Conservation (phyloP, 495 filamentous ascomycete genomes). For the Jackrogersella multiformis region DNA sequence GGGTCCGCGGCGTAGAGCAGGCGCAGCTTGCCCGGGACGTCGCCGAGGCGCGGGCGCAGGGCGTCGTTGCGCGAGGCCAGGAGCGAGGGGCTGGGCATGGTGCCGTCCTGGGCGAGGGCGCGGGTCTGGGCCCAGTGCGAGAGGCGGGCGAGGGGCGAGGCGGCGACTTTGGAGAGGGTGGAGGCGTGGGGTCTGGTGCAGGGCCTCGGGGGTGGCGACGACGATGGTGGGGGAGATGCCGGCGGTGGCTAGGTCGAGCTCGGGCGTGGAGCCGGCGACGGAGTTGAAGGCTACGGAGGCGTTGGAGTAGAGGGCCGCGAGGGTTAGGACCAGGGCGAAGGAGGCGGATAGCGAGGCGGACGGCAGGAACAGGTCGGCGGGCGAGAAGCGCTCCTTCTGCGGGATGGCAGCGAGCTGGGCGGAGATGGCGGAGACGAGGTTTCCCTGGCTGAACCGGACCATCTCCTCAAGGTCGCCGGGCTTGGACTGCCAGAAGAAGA, state of each 20-base stretch:
- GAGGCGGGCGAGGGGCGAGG: slow-evolving; percentile 55
- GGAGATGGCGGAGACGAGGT: slow-evolving; percentile 80
- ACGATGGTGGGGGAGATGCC: slow-evolving; percentile 84
- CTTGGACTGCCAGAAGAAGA: slow-evolving; percentile 69
- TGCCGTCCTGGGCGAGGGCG: slow-evolving; percentile 71
- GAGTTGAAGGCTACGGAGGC: slow-evolving; percentile 89
- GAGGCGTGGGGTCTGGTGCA: slow-evolving; percentile 70
- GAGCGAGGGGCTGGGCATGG: slow-evolving; percentile 73
- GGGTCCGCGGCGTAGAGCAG: slow-evolving; percentile 74
- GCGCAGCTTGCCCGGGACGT: slow-evolving; percentile 74
- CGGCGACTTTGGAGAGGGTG: slow-evolving; percentile 57
- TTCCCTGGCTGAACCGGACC: slow-evolving; percentile 78
- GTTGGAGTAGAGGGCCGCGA: slow-evolving; percentile 84
- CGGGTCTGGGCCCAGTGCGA: slow-evolving; percentile 74
- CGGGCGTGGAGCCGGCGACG: slow-evolving; percentile 73
- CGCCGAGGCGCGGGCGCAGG: slow-evolving; percentile 67
- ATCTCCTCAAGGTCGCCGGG: slow-evolving; percentile 67
- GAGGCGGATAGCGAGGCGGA: slow-evolving; percentile 81
- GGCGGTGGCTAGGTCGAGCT: slow-evolving; percentile 75
- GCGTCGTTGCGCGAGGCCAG: slow-evolving; percentile 69
- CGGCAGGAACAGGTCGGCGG: slow-evolving; percentile 85
- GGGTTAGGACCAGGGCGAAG: slow-evolving; percentile 80
- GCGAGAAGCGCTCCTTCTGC: slow-evolving; percentile 71
- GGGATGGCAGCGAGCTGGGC: slow-evolving; percentile 81
- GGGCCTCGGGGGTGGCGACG: slow-evolving; percentile 77